phyloP scores from a whole-genome alignment of 1,139 yeast species.

The Nakaseomyces sp. region DNA sequence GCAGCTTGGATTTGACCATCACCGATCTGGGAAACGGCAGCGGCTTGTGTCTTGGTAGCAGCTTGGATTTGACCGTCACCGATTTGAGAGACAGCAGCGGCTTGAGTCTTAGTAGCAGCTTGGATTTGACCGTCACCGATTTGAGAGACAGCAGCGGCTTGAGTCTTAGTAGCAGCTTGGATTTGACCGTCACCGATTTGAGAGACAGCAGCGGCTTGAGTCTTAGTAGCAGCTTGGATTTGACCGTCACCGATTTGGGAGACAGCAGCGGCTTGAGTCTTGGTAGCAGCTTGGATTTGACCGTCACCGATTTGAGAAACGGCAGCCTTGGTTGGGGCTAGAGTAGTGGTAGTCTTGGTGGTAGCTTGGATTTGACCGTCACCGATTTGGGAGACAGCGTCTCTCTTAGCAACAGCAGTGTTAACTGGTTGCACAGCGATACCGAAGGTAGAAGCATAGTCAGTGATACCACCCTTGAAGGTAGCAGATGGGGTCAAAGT shows the following conservation, averaged over 20 bases:
- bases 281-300: slow-evolving; percentile 12
- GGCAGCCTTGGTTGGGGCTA: slow-evolving; percentile 37
- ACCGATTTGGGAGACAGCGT: slow-evolving; percentile 34
- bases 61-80: slow-evolving; percentile 31
- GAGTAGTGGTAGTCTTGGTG: slow-evolving; percentile 38
- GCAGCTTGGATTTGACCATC: slow-evolving; percentile 31
- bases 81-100: slow-evolving; percentile 44
- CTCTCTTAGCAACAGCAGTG: slow-evolving; percentile 38
- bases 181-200: slow-evolving; percentile 16
- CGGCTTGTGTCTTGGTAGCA: slow-evolving; percentile 27
- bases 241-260: slow-evolving; percentile 7
- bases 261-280: slow-evolving; percentile 25
- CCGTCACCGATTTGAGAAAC: slow-evolving; percentile 43
- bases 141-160: slow-evolving; percentile 13
- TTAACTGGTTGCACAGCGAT: slow-evolving; percentile 14
- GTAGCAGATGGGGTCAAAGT: slow-evolving; percentile 57
- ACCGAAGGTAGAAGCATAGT: slow-evolving; percentile 15
- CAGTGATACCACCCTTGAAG: slow-evolving; percentile 49
- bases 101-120: slow-evolving; percentile 29
- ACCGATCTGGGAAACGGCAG: slow-evolving; percentile 26
- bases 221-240: slow-evolving; percentile 8
- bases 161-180: slow-evolving; percentile 18
- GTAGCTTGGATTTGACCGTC: slow-evolving; percentile 49
- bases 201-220: slow-evolving; percentile 13
- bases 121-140: slow-evolving; percentile 16